A percentile compares a stretch with the other conserved stretches of the same genome.
These are phyloP conservation scores for Galerina marginata DNA, from an alignment of 768 basidiomycete species.

Conservation along the genomic window DNA sequence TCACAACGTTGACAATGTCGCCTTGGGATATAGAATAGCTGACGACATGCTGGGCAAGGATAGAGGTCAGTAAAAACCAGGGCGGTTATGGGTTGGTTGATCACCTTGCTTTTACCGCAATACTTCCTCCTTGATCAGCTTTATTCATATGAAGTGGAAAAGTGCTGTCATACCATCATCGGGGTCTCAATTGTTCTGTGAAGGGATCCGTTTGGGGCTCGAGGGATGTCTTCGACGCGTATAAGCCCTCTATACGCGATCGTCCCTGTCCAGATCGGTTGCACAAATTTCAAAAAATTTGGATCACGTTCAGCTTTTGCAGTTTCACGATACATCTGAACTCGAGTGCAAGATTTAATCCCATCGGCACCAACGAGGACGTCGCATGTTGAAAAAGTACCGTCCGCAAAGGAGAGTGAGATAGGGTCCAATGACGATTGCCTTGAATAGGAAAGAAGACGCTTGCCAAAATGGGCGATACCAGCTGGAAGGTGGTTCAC, in stretches of 20 bases:
- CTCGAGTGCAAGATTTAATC: constrained; percentile 41
- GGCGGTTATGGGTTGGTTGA: neutral
- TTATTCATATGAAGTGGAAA: neutral
- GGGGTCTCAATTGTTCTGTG: constrained; percentile 42
- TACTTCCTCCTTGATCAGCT: constrained; percentile 37
- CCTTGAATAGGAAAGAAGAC: constrained; percentile 32
- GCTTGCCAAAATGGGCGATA: constrained; percentile 44
- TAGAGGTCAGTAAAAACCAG: neutral
- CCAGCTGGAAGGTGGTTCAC: constrained; percentile 38
- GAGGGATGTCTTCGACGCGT: constrained; percentile 39
- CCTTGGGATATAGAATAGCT: constrained; percentile 52
- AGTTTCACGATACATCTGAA: constrained; percentile 33
- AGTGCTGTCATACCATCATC: constrained; percentile 45
- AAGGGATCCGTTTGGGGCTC: constrained; percentile 22
- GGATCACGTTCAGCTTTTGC: constrained; percentile 28
- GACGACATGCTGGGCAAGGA: constrained; percentile 45
- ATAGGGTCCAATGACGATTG: constrained; percentile 20
- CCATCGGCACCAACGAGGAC: constrained; percentile 54
- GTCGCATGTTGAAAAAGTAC: constrained; percentile 40
- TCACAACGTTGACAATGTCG: constrained; percentile 50
- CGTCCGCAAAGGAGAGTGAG: constrained; percentile 35
- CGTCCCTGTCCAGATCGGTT: constrained; percentile 53
- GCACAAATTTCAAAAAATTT: constrained; percentile 36
- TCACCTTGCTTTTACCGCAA: constrained; percentile 52
- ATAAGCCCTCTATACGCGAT: constrained; percentile 53